Evolutionary conservation across 495 filamentous ascomycete species (phyloP).

Genomic region (Bathelium albidoporum): DNA sequence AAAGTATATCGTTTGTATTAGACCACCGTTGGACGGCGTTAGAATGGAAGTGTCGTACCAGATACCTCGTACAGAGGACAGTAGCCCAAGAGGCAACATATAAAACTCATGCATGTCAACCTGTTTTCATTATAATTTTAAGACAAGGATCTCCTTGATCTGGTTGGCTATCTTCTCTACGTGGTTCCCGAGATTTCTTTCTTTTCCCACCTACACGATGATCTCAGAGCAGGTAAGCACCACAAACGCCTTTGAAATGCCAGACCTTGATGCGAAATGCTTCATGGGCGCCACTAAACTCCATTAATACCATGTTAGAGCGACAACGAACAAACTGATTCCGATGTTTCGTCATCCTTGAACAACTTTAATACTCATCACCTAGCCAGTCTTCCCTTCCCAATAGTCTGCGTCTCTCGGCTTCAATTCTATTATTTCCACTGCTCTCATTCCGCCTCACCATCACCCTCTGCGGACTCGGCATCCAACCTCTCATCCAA

Average conservation of each 20-base stretch:
- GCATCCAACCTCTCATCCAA: conserved; percentile 64
- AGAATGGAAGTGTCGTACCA: background rate
- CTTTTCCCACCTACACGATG: no score
- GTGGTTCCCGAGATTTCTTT: no score
- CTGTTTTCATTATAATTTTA: no score
- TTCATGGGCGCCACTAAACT: background rate
- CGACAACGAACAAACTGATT: no score
- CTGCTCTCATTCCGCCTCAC: background rate
- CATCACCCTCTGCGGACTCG: conserved; percentile 20
- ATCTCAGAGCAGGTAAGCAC: no score
- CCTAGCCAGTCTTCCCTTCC: background rate
- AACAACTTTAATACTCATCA: background rate
- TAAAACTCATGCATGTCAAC: no score
- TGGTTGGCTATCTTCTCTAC: no score
- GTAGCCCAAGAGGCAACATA: no score
- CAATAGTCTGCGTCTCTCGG: background rate
- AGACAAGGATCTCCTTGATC: no score
- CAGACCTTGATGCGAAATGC: background rate
- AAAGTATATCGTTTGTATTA: background rate
- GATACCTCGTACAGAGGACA: no score
- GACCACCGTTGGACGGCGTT: background rate
- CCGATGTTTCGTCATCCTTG: no score
- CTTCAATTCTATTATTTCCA: background rate
- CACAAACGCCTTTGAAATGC: background rate
- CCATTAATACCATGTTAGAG: background rate